These are phyloP conservation scores for Aspergillus kassunensis DNA, from an alignment of 495 filamentous ascomycete genomes.

Conservation along the genomic window DNA sequence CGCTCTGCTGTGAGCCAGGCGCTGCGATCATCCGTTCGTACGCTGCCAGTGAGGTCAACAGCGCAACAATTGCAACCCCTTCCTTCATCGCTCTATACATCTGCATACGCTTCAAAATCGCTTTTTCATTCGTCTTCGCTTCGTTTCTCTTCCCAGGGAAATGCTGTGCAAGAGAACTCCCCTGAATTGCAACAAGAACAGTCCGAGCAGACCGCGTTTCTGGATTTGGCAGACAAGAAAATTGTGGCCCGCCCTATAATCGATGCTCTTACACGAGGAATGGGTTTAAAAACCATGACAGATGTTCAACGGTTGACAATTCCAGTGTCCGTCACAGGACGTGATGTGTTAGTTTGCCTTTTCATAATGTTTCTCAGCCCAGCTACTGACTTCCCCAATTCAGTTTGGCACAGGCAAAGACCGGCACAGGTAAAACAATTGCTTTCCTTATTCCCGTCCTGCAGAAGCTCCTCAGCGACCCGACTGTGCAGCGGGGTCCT, in stretches of 20 bases:
- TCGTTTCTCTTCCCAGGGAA: slow-evolving; percentile 25
- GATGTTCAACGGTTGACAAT: slow-evolving; percentile 87
- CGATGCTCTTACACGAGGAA: slow-evolving; percentile 62
- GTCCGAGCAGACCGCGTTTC: slow-evolving; percentile 58
- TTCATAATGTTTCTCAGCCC: background rate
- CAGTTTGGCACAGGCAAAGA: slow-evolving; percentile 84
- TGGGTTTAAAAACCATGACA: slow-evolving; percentile 84
- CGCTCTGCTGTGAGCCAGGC: slow-evolving; percentile 36
- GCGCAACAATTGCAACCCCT: slow-evolving; percentile 32
- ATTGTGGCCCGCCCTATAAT: slow-evolving; percentile 65
- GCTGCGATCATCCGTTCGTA: slow-evolving; percentile 33
- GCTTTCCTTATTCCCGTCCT: slow-evolving; percentile 76
- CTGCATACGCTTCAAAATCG: slow-evolving; percentile 23
- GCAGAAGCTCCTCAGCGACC: slow-evolving; percentile 65
- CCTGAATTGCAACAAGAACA: slow-evolving; percentile 15
- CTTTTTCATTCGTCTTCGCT: slow-evolving; percentile 31
- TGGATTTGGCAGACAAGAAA: slow-evolving; percentile 57
- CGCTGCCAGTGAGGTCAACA: slow-evolving; percentile 24
- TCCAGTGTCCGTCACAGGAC: slow-evolving; percentile 67
- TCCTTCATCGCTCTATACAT: slow-evolving; percentile 15
- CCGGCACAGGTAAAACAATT: slow-evolving; percentile 84
- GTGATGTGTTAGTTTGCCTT: slow-evolving; percentile 63
- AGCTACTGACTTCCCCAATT: slow-evolving; percentile 22
- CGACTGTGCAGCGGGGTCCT: slow-evolving; percentile 40
- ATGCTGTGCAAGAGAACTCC: background rate